These are phyloP conservation scores for Tolypocladium paradoxum DNA, from an alignment of 2,329 filamentous ascomycete genomes.

Conservation along the genomic window DNA sequence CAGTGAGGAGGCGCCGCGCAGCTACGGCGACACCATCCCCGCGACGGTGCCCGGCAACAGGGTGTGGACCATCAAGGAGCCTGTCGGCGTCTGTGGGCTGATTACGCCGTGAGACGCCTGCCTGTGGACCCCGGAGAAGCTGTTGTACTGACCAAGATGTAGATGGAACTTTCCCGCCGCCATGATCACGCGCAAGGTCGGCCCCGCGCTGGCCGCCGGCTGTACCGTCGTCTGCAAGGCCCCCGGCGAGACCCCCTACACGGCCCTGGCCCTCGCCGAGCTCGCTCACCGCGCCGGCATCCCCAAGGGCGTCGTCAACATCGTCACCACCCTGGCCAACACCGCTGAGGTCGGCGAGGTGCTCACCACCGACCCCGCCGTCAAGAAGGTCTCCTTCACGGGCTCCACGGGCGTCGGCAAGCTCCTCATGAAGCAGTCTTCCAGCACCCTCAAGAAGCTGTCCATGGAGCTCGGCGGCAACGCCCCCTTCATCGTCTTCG, in stretches of 20 bases:
- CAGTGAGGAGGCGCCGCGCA: conserved; percentile 63
- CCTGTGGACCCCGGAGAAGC: not conserved
- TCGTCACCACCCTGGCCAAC: conserved; percentile 71
- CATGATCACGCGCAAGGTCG: conserved; percentile 63
- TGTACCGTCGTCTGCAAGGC: conserved; percentile 92
- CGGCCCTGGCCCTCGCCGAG: conserved; percentile 77
- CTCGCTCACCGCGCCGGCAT: conserved; percentile 79
- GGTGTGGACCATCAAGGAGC: conserved; percentile 70
- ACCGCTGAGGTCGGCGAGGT: conserved; percentile 68
- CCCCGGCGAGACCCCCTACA: conserved; percentile 86
- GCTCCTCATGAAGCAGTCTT: conserved; percentile 80
- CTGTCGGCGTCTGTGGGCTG: conserved; percentile 71
- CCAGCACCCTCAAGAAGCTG: conserved; percentile 69
- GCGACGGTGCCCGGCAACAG: conserved; percentile 61
- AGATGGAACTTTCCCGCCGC: conserved; percentile 78
- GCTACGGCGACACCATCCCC: conserved; percentile 66
- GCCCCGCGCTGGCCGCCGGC: conserved; percentile 76
- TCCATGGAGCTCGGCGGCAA: conserved; percentile 93
- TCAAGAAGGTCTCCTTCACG: conserved; percentile 92
- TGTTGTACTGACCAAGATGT: conserved; percentile 1
- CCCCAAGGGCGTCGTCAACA: conserved; percentile 81
- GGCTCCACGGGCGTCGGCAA: conserved; percentile 63
- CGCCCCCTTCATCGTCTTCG: conserved; percentile 92
- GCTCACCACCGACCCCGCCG: conserved; percentile 58
- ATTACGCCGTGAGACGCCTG: conserved; percentile 53